phyloP scores from a whole-genome alignment of 768 basidiomycete genomes.

The Hericium coralloides region DNA sequence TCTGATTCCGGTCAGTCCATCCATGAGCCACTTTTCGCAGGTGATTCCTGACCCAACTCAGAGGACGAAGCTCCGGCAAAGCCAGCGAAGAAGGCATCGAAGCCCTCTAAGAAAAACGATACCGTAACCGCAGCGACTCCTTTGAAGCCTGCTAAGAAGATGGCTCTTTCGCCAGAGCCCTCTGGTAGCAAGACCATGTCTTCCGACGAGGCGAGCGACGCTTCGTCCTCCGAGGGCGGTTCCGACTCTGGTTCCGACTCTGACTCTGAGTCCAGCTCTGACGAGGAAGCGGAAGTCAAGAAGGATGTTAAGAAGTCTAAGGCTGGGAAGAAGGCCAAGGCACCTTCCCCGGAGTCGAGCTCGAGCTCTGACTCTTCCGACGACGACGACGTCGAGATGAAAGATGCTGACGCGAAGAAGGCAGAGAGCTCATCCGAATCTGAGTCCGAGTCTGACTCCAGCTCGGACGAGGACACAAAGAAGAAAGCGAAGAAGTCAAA shows the following conservation, averaged over 20 bases:
- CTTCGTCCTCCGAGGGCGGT: background rate
- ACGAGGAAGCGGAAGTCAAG: conserved; percentile 9
- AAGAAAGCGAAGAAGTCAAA: background rate
- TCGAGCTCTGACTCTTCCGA: conserved; percentile 12
- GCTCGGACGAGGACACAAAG: conserved; percentile 18
- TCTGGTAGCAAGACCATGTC: background rate
- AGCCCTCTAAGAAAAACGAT: background rate
- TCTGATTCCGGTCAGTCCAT: background rate
- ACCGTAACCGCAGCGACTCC: background rate
- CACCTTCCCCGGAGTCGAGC: conserved; percentile 14
- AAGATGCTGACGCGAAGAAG: background rate
- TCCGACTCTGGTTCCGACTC: conserved; percentile 16
- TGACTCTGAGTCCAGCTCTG: conserved; percentile 17
- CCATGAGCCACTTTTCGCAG: background rate
- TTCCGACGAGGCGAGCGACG: background rate
- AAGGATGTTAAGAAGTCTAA: background rate
- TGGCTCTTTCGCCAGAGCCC: background rate
- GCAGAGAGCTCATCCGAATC: conserved; percentile 3
- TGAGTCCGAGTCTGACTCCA: conserved; percentile 16
- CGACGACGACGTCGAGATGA: background rate
- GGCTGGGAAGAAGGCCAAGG: background rate
- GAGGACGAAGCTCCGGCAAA: background rate
- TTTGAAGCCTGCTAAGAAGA: background rate
- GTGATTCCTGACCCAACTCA: background rate
- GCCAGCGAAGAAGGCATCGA: background rate